Evolutionary conservation across 495 filamentous ascomycete genomes (phyloP).

Genomic region (Lasiosphaeriaceae sp.): DNA sequence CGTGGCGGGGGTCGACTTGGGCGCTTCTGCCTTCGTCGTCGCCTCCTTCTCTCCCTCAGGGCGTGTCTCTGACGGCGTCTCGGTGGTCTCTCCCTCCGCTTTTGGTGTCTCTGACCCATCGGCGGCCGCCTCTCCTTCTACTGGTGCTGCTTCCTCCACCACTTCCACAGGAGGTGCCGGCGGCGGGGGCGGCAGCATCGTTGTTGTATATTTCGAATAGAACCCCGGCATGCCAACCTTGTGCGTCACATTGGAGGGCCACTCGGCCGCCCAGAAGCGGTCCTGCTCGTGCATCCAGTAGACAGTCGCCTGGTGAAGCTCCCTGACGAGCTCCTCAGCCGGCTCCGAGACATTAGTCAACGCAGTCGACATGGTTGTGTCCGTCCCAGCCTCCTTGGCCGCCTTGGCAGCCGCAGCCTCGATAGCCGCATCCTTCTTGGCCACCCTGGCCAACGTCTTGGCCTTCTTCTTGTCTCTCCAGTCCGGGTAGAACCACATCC

Average conservation of each 20-base stretch:
- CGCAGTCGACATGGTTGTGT: constrained; percentile 23
- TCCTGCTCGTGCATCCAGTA: constrained; percentile 69
- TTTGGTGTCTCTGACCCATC: no score
- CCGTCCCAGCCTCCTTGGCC: constrained; percentile 8
- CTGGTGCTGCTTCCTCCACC: no score
- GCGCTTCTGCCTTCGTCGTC: no score
- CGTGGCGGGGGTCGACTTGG: no score
- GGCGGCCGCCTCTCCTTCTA: no score
- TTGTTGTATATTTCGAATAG: no score
- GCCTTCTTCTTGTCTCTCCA: constrained; percentile 11
- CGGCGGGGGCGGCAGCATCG: no score
- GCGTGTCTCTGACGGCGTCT: no score
- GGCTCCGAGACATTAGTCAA: constrained; percentile 16
- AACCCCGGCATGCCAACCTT: constrained; percentile 19
- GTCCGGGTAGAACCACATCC: constrained; percentile 27
- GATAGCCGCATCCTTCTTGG: constrained; percentile 22
- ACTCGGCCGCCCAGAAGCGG: constrained; percentile 59
- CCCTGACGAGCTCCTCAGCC: constrained; percentile 13
- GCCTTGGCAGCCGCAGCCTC: constrained; percentile 8
- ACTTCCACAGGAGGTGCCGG: no score
- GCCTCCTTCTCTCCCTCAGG: no score
- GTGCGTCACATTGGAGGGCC: constrained; percentile 69
- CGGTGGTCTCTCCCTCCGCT: no score
- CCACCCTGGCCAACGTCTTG: constrained; percentile 26
- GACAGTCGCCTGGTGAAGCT: constrained; percentile 43